A percentile compares a stretch with the other conserved stretches of the same genome.
These are phyloP conservation scores for Malus hybrid DNA, from an alignment of 331 rosid species.

Conservation along the genomic window DNA sequence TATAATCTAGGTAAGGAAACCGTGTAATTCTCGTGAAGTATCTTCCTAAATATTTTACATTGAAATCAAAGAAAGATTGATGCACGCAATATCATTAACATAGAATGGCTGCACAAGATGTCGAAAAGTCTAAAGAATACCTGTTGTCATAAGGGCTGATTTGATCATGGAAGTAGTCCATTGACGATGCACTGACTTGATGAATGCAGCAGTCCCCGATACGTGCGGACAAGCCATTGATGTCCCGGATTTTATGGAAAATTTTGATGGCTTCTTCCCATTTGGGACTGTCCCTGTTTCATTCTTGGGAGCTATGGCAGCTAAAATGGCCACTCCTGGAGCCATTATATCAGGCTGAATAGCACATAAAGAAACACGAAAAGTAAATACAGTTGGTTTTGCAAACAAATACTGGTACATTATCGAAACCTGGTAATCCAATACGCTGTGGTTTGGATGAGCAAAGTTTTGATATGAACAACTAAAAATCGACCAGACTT, in stretches of 20 bases:
- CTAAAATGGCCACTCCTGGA: constrained; percentile 80
- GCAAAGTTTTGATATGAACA: no score
- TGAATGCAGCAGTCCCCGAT: constrained; percentile 78
- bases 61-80: not conserved
- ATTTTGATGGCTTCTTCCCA: constrained; percentile 52
- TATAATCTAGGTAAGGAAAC: not conserved
- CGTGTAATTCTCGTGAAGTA: no score
- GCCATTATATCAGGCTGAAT: constrained; percentile 89
- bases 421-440: no score
- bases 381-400: not conserved
- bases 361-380: not conserved
- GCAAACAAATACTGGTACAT: not conserved
- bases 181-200: constrained; percentile 47
- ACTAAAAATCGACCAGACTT: no score
- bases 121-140: constrained; percentile 17
- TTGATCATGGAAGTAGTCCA: constrained; percentile 88
- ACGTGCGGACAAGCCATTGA: constrained; percentile 99
- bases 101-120: no score
- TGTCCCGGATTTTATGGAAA: constrained; percentile 68
- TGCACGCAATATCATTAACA: not conserved
- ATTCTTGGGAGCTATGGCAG: constrained; percentile 45
- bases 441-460: no score
- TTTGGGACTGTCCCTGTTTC: constrained; percentile 52
- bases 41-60: not conserved
- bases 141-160: constrained; percentile 96